phyloP scores from a whole-genome alignment of 2,329 filamentous ascomycete genomes.

The Trichocomaceae sp. region DNA sequence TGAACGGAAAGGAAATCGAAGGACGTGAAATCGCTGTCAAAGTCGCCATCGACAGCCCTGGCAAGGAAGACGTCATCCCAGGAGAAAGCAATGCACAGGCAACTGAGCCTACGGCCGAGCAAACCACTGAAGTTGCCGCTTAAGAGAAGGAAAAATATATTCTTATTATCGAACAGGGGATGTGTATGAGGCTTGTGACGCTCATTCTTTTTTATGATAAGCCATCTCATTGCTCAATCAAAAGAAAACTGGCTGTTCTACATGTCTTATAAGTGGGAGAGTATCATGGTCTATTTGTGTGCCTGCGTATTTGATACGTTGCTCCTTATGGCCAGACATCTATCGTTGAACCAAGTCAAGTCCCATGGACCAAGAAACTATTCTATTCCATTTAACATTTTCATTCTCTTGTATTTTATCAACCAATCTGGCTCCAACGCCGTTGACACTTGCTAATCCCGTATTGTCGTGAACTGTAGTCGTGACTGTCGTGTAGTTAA shows the following conservation, averaged over 20 bases:
- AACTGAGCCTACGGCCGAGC: slow-evolving; percentile 35
- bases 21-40: slow-evolving; percentile 99
- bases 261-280: slow-evolving; percentile 12
- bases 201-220: slow-evolving; percentile 11
- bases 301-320: slow-evolving; percentile 13
- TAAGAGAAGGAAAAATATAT: slow-evolving; percentile 18
- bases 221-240: slow-evolving; percentile 4
- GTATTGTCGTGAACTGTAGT: not conserved
- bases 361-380: slow-evolving; percentile 7
- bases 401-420: slow-evolving; percentile 2
- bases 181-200: slow-evolving; percentile 10
- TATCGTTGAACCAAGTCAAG: slow-evolving; percentile 5
- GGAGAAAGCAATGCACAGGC: slow-evolving; percentile 12
- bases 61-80: slow-evolving; percentile 73
- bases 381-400: slow-evolving; percentile 1
- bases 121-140: slow-evolving; percentile 36
- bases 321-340: slow-evolving; percentile 7
- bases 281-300: not conserved
- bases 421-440: not conserved
- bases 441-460: not conserved
- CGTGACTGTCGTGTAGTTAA: too few species aligned
- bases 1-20: slow-evolving; percentile 99
- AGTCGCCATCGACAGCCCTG: slow-evolving; percentile 98
- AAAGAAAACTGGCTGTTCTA: not conserved
- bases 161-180: slow-evolving; percentile 12